Evolutionary conservation across 2,329 filamentous ascomycete genomes (phyloP).

Genomic region (Scedosporium apiospermum): DNA sequence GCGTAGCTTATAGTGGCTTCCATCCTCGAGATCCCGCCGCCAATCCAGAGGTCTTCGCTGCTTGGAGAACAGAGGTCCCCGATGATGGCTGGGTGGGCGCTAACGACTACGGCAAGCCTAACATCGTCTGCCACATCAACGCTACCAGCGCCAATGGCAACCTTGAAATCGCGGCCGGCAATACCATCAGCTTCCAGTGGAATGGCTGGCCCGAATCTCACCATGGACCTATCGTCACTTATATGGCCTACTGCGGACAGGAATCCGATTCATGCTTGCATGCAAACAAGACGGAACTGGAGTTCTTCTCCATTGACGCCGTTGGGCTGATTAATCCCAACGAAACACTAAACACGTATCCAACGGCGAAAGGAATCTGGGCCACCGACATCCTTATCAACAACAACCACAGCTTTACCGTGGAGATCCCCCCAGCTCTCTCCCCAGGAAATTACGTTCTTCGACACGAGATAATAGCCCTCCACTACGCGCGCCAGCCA

Average conservation of each 20-base stretch:
- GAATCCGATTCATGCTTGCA: slow-evolving; percentile 36
- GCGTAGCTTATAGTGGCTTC: slow-evolving; percentile 12
- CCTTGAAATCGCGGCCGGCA: slow-evolving; percentile 38
- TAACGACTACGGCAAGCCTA: not conserved
- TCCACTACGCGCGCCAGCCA: slow-evolving; percentile 34
- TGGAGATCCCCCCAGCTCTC: slow-evolving; percentile 36
- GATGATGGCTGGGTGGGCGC: slow-evolving; percentile 4
- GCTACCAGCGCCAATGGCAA: slow-evolving; percentile 29
- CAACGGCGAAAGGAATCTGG: slow-evolving; percentile 25
- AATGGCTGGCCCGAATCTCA: slow-evolving; percentile 45
- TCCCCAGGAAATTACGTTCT: slow-evolving; percentile 44
- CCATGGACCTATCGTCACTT: slow-evolving; percentile 43
- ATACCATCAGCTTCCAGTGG: slow-evolving; percentile 38
- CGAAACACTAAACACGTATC: slow-evolving; percentile 34
- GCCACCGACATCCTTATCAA: slow-evolving; percentile 34
- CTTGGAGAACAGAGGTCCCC: not conserved
- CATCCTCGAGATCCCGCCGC: slow-evolving; percentile 12
- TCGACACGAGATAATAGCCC: slow-evolving; percentile 45
- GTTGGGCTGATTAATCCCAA: slow-evolving; percentile 42
- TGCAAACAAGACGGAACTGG: slow-evolving; percentile 38
- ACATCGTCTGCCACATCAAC: slow-evolving; percentile 36
- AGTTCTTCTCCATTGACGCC: slow-evolving; percentile 52
- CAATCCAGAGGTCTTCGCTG: slow-evolving; percentile 3
- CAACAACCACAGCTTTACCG: slow-evolving; percentile 37
- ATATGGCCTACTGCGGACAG: slow-evolving; percentile 34